These are phyloP conservation scores for Boletus rufocinnamomeus DNA, from an alignment of 768 basidiomycete genomes.

Conservation along the genomic window DNA sequence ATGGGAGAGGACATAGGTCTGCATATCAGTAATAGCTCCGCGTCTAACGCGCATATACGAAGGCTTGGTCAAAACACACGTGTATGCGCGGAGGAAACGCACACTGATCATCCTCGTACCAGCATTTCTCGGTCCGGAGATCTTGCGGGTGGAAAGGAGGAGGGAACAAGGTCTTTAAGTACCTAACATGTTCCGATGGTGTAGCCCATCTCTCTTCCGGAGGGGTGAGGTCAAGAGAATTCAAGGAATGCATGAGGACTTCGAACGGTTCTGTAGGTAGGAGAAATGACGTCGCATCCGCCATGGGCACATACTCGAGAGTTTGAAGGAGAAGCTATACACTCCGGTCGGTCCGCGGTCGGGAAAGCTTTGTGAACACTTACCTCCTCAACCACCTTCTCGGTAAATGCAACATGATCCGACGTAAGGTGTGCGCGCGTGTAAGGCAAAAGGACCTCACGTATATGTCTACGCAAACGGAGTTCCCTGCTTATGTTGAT, in stretches of 20 bases:
- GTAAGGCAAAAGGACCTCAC: conserved; percentile 55
- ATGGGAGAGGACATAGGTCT: conserved; percentile 47
- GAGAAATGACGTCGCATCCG: conserved; percentile 52
- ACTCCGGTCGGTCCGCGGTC: background rate
- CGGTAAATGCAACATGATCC: conserved; percentile 57
- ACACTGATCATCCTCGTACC: conserved; percentile 40
- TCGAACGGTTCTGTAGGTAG: conserved; percentile 60
- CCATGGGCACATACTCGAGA: conserved; percentile 45
- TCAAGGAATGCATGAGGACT: conserved; percentile 39
- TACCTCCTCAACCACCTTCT: conserved; percentile 50
- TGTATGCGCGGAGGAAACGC: conserved; percentile 25
- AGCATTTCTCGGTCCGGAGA: conserved; percentile 41
- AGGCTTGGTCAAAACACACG: conserved; percentile 2
- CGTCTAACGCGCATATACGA: conserved; percentile 24
- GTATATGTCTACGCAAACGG: conserved; percentile 48
- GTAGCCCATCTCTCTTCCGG: conserved; percentile 49
- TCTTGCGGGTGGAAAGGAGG: conserved; percentile 23
- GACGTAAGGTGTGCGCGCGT: conserved; percentile 52
- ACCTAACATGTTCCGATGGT: conserved; percentile 20
- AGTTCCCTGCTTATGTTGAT: conserved; percentile 23
- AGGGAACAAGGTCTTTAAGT: conserved; percentile 23
- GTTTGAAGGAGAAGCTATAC: conserved; percentile 44
- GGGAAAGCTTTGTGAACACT: conserved; percentile 1
- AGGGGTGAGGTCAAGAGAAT: conserved; percentile 34
- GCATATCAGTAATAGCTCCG: conserved; percentile 23